These are phyloP conservation scores for Talaromyces sp. DNA, from an alignment of 2,329 filamentous ascomycete species.

Conservation along the genomic window DNA sequence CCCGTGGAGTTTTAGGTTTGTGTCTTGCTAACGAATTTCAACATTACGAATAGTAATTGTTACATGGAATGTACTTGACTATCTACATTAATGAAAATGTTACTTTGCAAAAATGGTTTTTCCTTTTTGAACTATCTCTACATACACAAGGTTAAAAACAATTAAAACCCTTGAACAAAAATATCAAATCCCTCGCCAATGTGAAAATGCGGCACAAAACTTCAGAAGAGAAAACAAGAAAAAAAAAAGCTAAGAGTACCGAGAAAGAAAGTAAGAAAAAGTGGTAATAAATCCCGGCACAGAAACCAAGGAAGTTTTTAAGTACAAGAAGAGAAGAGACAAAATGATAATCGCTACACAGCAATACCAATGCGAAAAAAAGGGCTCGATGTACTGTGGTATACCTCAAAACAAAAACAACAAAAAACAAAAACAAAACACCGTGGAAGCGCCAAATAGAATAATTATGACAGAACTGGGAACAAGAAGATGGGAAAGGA, in stretches of 20 bases:
- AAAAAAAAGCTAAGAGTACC: not conserved
- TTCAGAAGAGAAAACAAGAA: not conserved
- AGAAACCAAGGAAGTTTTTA: not conserved
- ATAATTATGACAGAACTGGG: not conserved
- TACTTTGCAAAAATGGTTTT: not conserved
- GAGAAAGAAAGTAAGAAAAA: not conserved
- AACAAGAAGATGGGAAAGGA: not conserved
- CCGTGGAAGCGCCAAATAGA: not conserved
- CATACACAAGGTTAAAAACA: not conserved
- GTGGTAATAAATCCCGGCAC: not conserved
- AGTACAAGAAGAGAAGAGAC: not conserved
- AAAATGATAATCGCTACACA: constrained; percentile 5
- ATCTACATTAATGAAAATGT: not conserved
- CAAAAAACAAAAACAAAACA: too few relatives aligned
- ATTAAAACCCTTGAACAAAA: not conserved
- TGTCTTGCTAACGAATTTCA: too few relatives aligned
- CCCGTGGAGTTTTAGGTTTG: not conserved
- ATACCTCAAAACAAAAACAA: too few relatives aligned
- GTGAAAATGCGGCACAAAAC: not conserved
- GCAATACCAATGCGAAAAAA: constrained; percentile 7
- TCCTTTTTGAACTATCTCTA: not conserved
- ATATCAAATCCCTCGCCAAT: not conserved
- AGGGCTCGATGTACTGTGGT: not conserved
- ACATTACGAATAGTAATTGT: too few relatives aligned
- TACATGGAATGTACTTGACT: not conserved